These are phyloP conservation scores for Lactifluus rugatus DNA, from an alignment of 768 basidiomycete species.

Conservation along the genomic window DNA sequence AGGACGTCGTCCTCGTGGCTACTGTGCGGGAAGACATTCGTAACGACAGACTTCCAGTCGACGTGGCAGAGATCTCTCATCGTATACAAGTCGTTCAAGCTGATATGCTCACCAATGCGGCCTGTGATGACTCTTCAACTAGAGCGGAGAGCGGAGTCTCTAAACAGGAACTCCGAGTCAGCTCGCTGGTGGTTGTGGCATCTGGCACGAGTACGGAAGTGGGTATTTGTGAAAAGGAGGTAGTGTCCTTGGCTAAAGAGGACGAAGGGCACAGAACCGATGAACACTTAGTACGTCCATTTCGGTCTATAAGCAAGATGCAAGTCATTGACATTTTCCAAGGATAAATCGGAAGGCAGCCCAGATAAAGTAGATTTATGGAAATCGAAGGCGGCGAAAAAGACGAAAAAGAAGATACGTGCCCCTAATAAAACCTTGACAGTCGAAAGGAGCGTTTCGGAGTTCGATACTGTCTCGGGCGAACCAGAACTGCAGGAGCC, in stretches of 20 bases:
- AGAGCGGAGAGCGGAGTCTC: background rate
- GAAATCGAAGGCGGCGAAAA: background rate
- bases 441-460: background rate
- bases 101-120: background rate
- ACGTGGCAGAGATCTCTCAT: conserved; percentile 1
- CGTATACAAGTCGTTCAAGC: background rate
- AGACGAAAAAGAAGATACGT: background rate
- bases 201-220: background rate
- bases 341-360: background rate
- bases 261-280: background rate
- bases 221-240: background rate
- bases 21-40: conserved; percentile 16
- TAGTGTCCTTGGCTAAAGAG: background rate
- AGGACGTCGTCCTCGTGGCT: conserved; percentile 13
- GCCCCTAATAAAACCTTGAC: background rate
- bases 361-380: background rate
- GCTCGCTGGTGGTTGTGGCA: background rate
- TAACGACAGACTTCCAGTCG: background rate
- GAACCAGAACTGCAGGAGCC: background rate
- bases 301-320: background rate
- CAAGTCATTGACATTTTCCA: background rate
- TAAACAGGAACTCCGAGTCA: background rate
- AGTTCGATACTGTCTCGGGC: background rate
- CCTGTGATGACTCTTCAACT: background rate
- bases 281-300: background rate